A percentile compares a stretch with the other conserved stretches of the same genome.
These are phyloP conservation scores for Rhodotorula toruloides DNA, from an alignment of 768 basidiomycete genomes.

Conservation along the genomic window DNA sequence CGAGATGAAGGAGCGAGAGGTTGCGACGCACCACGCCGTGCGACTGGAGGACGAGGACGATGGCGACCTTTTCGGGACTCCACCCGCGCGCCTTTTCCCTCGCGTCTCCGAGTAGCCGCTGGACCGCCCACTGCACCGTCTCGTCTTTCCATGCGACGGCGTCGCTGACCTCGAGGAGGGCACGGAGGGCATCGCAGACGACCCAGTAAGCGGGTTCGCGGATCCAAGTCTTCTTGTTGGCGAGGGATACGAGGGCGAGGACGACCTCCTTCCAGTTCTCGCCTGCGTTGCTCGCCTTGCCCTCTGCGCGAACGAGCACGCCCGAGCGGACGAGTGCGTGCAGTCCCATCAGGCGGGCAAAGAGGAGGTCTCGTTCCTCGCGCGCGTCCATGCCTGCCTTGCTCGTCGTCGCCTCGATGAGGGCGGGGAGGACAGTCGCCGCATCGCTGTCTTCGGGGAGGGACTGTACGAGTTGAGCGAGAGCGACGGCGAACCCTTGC, in stretches of 20 bases:
- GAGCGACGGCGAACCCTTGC: conserved; percentile 88
- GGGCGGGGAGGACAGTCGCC: conserved; percentile 61
- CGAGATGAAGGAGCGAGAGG: not conserved
- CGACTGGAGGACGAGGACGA: conserved; percentile 66
- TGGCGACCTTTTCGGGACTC: conserved; percentile 83
- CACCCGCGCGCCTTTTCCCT: conserved; percentile 56
- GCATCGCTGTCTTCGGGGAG: conserved; percentile 61
- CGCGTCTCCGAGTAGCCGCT: conserved; percentile 34
- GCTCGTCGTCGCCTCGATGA: conserved; percentile 65
- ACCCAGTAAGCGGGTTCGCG: conserved; percentile 53
- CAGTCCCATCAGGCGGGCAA: conserved; percentile 86
- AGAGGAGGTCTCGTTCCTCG: conserved; percentile 86
- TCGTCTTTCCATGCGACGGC: conserved; percentile 54
- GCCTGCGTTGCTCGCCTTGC: conserved; percentile 52
- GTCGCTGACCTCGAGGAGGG: conserved; percentile 5
- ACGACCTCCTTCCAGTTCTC: conserved; percentile 60
- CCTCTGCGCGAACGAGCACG: conserved; percentile 57
- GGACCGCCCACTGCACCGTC: conserved; percentile 52
- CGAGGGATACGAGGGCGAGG: conserved; percentile 60
- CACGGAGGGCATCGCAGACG: conserved; percentile 21
- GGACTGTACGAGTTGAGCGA: conserved; percentile 83
- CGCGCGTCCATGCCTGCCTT: conserved; percentile 76
- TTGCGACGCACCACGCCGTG: conserved; percentile 25
- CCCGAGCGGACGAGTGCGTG: conserved; percentile 79
- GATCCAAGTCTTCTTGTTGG: conserved; percentile 82